phyloP scores from a whole-genome alignment of 306 rosid species.

The Rosa chinensis region DNA sequence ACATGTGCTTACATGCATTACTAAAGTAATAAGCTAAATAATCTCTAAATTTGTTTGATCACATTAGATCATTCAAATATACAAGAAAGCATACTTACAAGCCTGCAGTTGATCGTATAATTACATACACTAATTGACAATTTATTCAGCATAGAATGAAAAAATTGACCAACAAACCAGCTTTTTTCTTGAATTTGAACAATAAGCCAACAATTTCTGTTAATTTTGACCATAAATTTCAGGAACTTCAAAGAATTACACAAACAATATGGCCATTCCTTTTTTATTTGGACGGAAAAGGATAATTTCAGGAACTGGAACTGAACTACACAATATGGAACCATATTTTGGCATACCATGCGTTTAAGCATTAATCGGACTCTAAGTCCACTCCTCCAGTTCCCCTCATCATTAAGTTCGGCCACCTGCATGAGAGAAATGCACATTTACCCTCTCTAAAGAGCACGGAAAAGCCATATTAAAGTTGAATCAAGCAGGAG shows the following conservation, averaged over 20 bases:
- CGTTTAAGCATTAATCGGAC: constrained; percentile 77
- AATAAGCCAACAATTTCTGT: neutral
- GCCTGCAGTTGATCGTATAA: neutral
- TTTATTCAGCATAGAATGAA: neutral
- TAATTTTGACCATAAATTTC: neutral
- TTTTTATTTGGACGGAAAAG: neutral
- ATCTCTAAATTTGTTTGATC: neutral
- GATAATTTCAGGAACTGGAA: neutral
- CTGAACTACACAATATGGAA: constrained; percentile 4
- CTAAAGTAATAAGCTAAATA: neutral
- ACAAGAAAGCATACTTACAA: neutral
- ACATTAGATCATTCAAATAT: neutral
- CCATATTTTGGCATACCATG: constrained; percentile 42
- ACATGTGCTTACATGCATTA: neutral
- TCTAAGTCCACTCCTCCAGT: constrained; percentile 93
- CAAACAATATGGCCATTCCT: constrained; percentile 55
- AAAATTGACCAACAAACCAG: neutral
- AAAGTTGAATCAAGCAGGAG: constrained; percentile 18
- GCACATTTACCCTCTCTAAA: neutral
- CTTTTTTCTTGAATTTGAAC: neutral
- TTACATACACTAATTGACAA: neutral
- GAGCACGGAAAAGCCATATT: constrained; percentile 7
- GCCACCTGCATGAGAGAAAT: constrained; percentile 59
- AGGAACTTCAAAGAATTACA: neutral
- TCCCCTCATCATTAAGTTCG: constrained; percentile 84